Conservation (phyloP, 1,284 basidiomycete genomes). For the Cutaneotrichosporon mucoides region DNA sequence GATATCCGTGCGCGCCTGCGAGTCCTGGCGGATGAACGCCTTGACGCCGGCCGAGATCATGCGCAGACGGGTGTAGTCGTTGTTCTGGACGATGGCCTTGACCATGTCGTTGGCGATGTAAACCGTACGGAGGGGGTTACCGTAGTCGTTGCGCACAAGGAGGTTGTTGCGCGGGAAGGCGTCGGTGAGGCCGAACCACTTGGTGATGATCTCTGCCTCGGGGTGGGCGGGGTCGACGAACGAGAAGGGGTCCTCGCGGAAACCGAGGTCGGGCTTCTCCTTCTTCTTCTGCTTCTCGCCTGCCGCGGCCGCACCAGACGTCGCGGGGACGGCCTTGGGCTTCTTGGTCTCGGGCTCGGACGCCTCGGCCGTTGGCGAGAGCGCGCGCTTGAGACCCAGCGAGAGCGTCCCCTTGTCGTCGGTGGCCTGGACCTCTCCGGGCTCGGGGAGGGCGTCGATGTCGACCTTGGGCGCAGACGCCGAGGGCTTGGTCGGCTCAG, state of each 20-base stretch:
- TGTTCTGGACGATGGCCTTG: conserved; percentile 70
- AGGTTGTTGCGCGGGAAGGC: conserved; percentile 59
- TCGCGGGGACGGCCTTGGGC: conserved; percentile 13
- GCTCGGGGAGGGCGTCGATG: conserved; percentile 8
- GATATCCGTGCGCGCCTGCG: conserved; percentile 47
- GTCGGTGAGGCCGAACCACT: conserved; percentile 68
- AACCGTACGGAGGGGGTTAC: conserved; percentile 71
- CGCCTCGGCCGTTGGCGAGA: conserved; percentile 23
- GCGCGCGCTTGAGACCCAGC: conserved; percentile 21
- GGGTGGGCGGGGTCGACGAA: conserved; percentile 70
- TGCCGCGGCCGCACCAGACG: no score
- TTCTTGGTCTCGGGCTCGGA: conserved; percentile 19
- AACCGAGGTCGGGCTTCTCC: conserved; percentile 53
- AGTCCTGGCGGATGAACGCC: conserved; percentile 58
- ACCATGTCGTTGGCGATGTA: conserved; percentile 86
- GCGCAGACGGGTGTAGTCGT: conserved; percentile 79
- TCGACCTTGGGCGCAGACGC: conserved; percentile 7
- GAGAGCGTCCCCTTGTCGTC: conserved; percentile 24
- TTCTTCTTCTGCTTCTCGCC: conserved; percentile 29
- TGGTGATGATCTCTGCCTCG: conserved; percentile 60
- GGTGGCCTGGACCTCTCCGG: conserved; percentile 16
- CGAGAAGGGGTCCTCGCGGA: conserved; percentile 88
- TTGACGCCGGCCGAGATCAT: conserved; percentile 90
- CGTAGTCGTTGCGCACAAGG: conserved; percentile 84
- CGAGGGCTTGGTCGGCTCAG: neutral